These are phyloP conservation scores for Heliamphora pulchella DNA, from an alignment of 179 eudicot species.

Conservation along the genomic window DNA sequence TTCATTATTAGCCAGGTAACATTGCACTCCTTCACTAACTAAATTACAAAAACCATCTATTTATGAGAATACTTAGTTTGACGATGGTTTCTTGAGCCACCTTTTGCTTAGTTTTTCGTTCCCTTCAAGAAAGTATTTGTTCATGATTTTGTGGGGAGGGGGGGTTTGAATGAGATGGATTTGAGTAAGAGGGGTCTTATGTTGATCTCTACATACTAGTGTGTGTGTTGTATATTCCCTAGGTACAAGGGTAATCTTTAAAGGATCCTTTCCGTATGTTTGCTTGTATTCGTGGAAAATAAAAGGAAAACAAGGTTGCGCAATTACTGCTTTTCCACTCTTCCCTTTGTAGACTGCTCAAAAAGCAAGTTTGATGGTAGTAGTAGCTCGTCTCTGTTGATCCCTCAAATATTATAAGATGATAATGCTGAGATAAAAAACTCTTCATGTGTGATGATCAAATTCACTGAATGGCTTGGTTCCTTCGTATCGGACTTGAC, in stretches of 20 bases:
- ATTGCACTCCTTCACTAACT: background rate
- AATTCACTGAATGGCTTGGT: background rate
- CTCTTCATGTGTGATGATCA: background rate
- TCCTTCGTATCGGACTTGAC: no score
- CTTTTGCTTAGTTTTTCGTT: background rate
- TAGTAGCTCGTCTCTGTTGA: background rate
- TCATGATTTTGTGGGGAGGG: no score
- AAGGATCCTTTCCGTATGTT: background rate
- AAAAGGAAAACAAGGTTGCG: background rate
- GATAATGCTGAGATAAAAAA: background rate
- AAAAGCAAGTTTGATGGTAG: background rate
- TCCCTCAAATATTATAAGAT: background rate
- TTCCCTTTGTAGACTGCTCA: background rate
- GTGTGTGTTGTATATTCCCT: no score
- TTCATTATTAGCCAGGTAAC: conserved; percentile 86
- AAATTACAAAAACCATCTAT: background rate
- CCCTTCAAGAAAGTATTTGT: no score
- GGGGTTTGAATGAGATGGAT: no score
- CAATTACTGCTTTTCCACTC: background rate
- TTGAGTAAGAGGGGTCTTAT: no score
- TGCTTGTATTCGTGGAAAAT: background rate
- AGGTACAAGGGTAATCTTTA: no score
- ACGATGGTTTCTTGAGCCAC: background rate
- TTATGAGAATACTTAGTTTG: background rate
- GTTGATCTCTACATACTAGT: no score